Base-by-base conservation (phyloP, 2,329 filamentous ascomycete genomes). In the Parastagonospora avenae region DNA sequence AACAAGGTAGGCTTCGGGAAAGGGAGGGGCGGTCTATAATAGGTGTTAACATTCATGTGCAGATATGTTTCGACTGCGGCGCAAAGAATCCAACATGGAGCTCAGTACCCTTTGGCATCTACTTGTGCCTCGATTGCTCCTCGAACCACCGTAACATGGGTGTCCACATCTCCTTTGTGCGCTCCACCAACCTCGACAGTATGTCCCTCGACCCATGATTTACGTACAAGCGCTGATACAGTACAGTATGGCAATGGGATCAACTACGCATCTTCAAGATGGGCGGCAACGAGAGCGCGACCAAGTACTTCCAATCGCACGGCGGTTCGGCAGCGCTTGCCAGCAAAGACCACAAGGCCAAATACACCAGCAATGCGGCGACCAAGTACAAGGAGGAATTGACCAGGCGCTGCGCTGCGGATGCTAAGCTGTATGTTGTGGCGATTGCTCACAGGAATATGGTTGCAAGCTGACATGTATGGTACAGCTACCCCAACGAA, bases 31-130 rank as follows among this genome's bases (percentile, higher is more conserved):
- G 53, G 59, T 54, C 55, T 58, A 52, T 48, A 39, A 52, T 48
- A 39, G 49, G 48, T 36, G 52, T 63, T 72, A 59, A 69, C 54
- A 43, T 48, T 35, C 50, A 36, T 24, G 45, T 67, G 46, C 58
- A 96, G 92, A 85, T 96, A 80, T 99, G 94, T 83, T 99, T 99
- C 78, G 94, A 99, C 79, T 99, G 94, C 77, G 88, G 90, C 73
- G 89, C 92, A 69, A 97, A 97, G 79, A 97, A 97, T 73, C 94
- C 94, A 56, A 97, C 94, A 52, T 99, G 94, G 94, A 96, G 92
- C 7, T 97, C 93, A 6, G 92, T 97, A 29, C 92, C 93, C 9
- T 92, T 99, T 60, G 94, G 91, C 71, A 97, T 99, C 74, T 99
- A 97, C 75, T 86, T 99, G 16, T 99, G 94, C 72, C 88, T 99